These are phyloP conservation scores for Colletotrichum sp. DNA, from an alignment of 2,329 filamentous ascomycete species.

Conservation along the genomic window DNA sequence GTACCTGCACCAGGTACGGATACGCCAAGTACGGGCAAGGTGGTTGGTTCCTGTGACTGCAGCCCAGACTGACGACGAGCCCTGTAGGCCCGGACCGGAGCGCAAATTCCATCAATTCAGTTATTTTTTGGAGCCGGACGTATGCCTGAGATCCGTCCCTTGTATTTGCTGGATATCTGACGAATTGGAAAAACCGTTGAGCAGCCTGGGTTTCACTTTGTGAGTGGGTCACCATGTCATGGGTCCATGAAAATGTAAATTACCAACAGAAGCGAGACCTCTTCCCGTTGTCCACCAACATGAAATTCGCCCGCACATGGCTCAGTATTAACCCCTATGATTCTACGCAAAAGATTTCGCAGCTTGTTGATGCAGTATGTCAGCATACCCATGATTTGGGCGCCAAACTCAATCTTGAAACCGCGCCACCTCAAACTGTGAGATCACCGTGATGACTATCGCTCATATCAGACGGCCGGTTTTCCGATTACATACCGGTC, in stretches of 20 bases:
- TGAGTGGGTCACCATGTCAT: not conserved
- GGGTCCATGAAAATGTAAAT: not conserved
- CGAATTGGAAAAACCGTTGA: not conserved
- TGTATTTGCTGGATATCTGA: not conserved
- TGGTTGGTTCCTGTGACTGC: not conserved
- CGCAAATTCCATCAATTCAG: too few relatives aligned
- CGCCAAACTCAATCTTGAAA: not conserved
- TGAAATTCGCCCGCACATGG: fast-evolving
- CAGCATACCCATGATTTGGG: not conserved
- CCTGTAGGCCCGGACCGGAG: not conserved
- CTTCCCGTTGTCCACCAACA: not conserved
- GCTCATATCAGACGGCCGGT: not conserved
- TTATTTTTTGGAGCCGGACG: not conserved
- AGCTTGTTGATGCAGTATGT: not conserved
- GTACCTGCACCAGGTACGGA: not conserved
- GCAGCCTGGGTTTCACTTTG: not conserved
- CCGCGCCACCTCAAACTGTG: not conserved
- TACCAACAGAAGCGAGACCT: not conserved
- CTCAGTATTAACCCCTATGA: not conserved
- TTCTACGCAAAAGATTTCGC: fast-evolving
- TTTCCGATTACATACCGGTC: not conserved
- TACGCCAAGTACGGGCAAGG: not conserved
- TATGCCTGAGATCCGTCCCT: not conserved
- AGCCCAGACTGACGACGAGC: not conserved
- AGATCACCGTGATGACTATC: not conserved